Percentiles rank a stretch among this genome's conserved stretches.
Evolutionary conservation across 1,139 yeast genomes (phyloP).

Genomic region (Pneumocystis wakefieldiae): DNA sequence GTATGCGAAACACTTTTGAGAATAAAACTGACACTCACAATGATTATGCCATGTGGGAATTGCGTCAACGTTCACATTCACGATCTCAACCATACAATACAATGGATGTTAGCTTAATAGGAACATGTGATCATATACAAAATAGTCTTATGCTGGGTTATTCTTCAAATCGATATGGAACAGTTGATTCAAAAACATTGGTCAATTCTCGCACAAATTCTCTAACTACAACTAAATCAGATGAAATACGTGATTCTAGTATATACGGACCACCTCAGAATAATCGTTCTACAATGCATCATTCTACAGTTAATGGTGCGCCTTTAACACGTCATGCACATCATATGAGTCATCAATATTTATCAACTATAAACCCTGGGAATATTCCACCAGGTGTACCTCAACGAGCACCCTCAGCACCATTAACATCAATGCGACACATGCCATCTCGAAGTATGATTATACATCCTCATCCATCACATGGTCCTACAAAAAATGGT

Average conservation of each 20-base stretch:
- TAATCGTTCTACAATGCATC: not conserved
- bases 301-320: not conserved
- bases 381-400: not conserved
- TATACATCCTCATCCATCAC: not conserved
- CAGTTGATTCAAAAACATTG: not conserved
- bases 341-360: not conserved
- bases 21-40: not conserved
- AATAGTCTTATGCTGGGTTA: not conserved
- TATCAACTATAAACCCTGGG: not conserved
- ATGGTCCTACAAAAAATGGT: not conserved
- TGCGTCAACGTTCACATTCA: not conserved
- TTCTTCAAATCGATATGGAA: slow-evolving; percentile 1
- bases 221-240: not conserved
- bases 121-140: not conserved
- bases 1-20: not conserved
- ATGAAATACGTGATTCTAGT: not conserved
- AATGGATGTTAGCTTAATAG: not conserved
- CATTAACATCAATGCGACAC: not conserved
- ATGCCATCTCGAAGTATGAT: not conserved
- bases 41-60: not conserved
- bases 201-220: not conserved
- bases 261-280: not conserved
- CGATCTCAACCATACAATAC: not conserved
- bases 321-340: not conserved
- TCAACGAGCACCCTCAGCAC: not conserved